Conservation (phyloP, 2,329 filamentous ascomycete genomes). For the Fusarium oxysporum region DNA sequence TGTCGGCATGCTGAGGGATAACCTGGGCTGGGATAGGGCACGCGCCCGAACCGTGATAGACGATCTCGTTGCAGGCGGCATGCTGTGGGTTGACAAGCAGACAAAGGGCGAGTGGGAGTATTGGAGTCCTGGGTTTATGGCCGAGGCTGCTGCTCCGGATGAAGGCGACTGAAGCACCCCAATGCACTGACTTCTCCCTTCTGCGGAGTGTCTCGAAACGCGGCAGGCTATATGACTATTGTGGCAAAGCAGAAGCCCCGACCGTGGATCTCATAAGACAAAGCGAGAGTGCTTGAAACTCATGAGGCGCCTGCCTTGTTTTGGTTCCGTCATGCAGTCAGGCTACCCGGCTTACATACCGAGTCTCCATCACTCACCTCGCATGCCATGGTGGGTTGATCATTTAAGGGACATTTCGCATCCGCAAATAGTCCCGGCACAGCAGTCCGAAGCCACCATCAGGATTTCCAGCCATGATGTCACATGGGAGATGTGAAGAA, state of each 20-base stretch:
- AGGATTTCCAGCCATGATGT: neutral
- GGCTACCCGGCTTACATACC: neutral
- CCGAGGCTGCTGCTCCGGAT: constrained; percentile 50
- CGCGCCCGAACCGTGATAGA: constrained; percentile 91
- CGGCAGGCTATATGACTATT: neutral
- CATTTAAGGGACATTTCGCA: too few species aligned
- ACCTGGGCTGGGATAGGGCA: constrained; percentile 86
- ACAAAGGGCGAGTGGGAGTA: constrained; percentile 85
- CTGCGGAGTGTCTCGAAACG: neutral
- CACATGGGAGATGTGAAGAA: neutral
- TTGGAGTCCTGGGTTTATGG: constrained; percentile 86
- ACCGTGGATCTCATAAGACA: neutral
- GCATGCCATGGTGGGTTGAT: neutral
- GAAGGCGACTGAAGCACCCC: constrained; percentile 29
- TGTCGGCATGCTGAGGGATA: constrained; percentile 87
- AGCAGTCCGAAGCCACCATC: neutral
- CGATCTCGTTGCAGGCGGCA: constrained; percentile 86
- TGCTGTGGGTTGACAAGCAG: constrained; percentile 95
- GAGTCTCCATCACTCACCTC: neutral
- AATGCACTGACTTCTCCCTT: neutral
- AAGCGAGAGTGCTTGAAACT: neutral
- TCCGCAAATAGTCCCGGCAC: neutral
- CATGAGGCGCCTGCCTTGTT: neutral
- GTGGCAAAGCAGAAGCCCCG: neutral
- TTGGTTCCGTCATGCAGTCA: neutral